Evolutionary conservation across 768 basidiomycete genomes (phyloP).

Genomic region (Solioccasus polychromus): DNA sequence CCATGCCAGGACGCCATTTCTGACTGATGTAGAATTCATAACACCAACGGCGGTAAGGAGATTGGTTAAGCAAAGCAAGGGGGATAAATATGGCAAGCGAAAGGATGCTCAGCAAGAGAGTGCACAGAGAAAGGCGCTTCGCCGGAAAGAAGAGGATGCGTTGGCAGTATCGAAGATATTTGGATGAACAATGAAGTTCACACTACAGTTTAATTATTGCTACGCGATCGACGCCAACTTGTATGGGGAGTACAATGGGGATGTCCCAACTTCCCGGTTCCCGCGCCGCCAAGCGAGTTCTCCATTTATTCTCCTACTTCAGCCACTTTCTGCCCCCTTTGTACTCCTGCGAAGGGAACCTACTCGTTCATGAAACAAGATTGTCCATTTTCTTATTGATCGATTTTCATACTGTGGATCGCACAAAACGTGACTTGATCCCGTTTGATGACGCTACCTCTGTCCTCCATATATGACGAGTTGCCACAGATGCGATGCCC

Average conservation of each 20-base stretch:
- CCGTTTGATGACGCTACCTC: conserved; percentile 20
- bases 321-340: conserved; percentile 22
- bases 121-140: conserved; percentile 57
- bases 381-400: background rate
- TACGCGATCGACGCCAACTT: conserved; percentile 1
- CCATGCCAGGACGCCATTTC: too few species aligned
- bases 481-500: background rate
- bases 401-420: background rate
- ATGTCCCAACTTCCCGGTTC: background rate
- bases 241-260: conserved; percentile 18
- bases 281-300: conserved; percentile 16
- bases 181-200: conserved; percentile 52
- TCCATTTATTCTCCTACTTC: conserved; percentile 28
- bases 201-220: background rate
- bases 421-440: conserved; percentile 2
- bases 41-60: conserved; percentile 82
- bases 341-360: conserved; percentile 29
- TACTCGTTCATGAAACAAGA: conserved; percentile 25
- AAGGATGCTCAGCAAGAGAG: conserved; percentile 76
- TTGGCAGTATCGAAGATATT: conserved; percentile 89
- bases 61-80: conserved; percentile 64
- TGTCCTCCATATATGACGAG: conserved; percentile 33
- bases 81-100: conserved; percentile 75
- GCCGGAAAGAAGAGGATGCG: conserved; percentile 68
- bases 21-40: conserved; percentile 69